Percentiles rank a stretch among this genome's conserved stretches.
phyloP scores from a whole-genome alignment of 148 eudicot species.

The Rhododendron ferrugineum region DNA sequence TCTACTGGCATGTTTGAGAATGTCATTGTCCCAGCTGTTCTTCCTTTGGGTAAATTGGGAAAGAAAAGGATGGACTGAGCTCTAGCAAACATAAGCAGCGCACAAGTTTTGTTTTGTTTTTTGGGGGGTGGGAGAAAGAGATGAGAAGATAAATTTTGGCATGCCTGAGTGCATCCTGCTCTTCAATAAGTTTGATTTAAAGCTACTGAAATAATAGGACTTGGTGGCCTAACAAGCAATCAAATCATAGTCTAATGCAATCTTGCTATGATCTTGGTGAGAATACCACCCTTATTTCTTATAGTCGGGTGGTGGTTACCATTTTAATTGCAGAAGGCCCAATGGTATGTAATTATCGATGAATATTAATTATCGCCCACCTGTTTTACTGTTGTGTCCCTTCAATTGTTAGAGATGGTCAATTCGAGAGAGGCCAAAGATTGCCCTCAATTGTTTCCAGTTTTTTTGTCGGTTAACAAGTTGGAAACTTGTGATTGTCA shows the following conservation, averaged over 20 bases:
- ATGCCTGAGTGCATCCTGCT: neutral
- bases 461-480: neutral
- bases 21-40: neutral
- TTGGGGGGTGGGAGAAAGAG: neutral
- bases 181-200: neutral
- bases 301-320: neutral
- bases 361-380: neutral
- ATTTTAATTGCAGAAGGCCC: neutral
- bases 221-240: neutral
- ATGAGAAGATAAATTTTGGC: neutral
- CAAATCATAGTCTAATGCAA: neutral
- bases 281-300: neutral
- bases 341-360: neutral
- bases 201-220: neutral
- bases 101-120: neutral
- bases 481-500: slow-evolving; percentile 16
- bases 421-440: neutral
- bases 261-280: neutral
- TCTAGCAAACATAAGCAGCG: neutral
- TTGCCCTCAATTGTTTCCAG: neutral
- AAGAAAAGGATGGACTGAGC: neutral
- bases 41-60: neutral
- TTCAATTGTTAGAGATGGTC: neutral
- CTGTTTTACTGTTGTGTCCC: neutral
- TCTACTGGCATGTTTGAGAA: neutral